Evolutionary conservation across 768 basidiomycete species (phyloP).

Genomic region (Boletus fagicola): DNA sequence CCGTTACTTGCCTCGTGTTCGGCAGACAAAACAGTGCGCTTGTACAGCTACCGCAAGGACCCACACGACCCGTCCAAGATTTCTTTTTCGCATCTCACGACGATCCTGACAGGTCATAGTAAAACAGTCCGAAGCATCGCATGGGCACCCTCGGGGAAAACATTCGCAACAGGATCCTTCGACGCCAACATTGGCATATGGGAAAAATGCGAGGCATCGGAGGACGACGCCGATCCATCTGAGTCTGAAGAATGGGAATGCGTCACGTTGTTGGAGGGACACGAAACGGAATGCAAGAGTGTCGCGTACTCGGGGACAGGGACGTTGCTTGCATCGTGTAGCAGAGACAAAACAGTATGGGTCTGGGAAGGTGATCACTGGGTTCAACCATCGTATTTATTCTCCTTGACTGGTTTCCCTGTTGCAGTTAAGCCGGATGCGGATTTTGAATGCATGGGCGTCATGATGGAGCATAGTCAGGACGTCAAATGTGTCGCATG

Average conservation of each 20-base stretch:
- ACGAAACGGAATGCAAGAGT: conserved; percentile 95
- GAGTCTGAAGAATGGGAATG: conserved; percentile 79
- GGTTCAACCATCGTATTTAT: not conserved
- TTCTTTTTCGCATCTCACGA: conserved; percentile 49
- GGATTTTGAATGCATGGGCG: conserved; percentile 93
- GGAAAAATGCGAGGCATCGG: conserved; percentile 59
- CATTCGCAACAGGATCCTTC: conserved; percentile 90
- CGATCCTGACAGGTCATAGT: conserved; percentile 80
- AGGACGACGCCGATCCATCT: conserved; percentile 35
- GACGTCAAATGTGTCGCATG: conserved; percentile 95
- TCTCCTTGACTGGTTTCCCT: not conserved
- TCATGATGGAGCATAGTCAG: conserved; percentile 95
- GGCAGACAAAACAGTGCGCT: conserved; percentile 85
- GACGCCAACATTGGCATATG: conserved; percentile 91
- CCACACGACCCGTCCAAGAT: conserved; percentile 26
- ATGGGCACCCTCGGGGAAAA: conserved; percentile 86
- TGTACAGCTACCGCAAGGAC: conserved; percentile 63
- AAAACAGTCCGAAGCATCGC: conserved; percentile 85
- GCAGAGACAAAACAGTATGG: conserved; percentile 98
- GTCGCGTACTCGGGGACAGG: conserved; percentile 78
- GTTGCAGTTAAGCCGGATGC: conserved; percentile 77
- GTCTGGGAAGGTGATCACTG: conserved; percentile 85
- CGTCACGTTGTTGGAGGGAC: conserved; percentile 82
- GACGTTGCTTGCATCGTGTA: conserved; percentile 87
- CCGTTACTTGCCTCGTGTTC: conserved; percentile 91